Evolutionary conservation across 2,329 filamentous ascomycete species (phyloP).

Genomic region (Clonostachys solani): DNA sequence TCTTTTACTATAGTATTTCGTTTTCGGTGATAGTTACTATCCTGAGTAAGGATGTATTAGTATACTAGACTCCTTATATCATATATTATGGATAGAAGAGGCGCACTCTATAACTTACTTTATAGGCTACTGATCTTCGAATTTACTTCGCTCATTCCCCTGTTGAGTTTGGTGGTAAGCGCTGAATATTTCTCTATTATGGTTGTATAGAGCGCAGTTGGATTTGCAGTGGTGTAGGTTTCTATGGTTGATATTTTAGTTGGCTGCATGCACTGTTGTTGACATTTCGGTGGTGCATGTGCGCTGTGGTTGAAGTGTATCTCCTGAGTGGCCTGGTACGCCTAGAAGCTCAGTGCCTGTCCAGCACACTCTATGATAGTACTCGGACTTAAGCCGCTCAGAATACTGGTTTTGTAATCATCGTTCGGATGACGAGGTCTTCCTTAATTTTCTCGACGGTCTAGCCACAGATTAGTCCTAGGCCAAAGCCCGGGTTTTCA

Average conservation of each 20-base stretch:
- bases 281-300: too few relatives aligned
- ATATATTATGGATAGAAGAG: background rate
- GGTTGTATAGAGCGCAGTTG: slow-evolving; percentile 64
- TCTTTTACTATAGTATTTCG: slow-evolving; percentile 61
- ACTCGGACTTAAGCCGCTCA: slow-evolving; percentile 77
- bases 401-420: slow-evolving; percentile 83
- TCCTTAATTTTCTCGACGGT: too few relatives aligned
- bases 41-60: background rate
- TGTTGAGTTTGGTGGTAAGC: slow-evolving; percentile 65
- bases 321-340: slow-evolving; percentile 80
- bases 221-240: too few relatives aligned
- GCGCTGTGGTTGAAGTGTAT: slow-evolving; percentile 78
- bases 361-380: slow-evolving; percentile 84
- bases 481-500: too few relatives aligned
- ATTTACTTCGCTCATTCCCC: slow-evolving; percentile 71
- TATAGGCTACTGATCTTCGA: slow-evolving; percentile 64
- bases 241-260: too few relatives aligned
- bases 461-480: too few relatives aligned
- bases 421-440: too few relatives aligned
- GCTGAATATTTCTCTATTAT: slow-evolving; percentile 67
- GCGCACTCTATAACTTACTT: slow-evolving; percentile 43
- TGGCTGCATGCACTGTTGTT: too few relatives aligned
- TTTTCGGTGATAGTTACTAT: slow-evolving; percentile 56
- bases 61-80: too few relatives aligned
- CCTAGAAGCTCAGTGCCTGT: slow-evolving; percentile 77